Evolutionary conservation across 768 basidiomycete genomes (phyloP).

Genomic region (Tulasnella sp.): DNA sequence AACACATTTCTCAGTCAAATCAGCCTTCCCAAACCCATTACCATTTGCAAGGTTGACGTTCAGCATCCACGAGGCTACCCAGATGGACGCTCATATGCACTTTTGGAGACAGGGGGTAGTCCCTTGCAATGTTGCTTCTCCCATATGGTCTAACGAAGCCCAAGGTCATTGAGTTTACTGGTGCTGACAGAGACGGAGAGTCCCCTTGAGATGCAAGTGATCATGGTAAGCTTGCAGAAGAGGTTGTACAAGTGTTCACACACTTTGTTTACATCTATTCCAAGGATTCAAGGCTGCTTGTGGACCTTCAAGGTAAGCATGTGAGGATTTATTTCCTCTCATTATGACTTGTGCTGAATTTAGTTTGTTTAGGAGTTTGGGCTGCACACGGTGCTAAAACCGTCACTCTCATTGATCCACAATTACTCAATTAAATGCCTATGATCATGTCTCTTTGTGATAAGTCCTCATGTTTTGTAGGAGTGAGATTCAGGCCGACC

Average conservation of each 20-base stretch:
- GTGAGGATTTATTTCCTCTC: too few species aligned
- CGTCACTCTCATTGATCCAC: constrained; percentile 12
- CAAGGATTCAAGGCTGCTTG: constrained; percentile 24
- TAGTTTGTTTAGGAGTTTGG: constrained; percentile 2
- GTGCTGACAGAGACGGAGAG: not conserved
- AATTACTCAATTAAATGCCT: not conserved
- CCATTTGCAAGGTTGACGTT: not conserved
- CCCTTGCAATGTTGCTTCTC: not conserved
- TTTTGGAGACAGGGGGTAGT: not conserved
- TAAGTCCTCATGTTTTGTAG: not conserved
- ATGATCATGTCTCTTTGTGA: not conserved
- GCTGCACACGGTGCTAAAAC: not conserved
- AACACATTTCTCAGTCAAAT: not conserved
- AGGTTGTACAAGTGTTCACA: constrained; percentile 32
- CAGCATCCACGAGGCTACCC: not conserved
- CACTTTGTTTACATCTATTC: constrained; percentile 32
- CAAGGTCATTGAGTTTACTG: not conserved
- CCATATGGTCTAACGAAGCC: not conserved
- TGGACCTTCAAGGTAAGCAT: constrained; percentile 34
- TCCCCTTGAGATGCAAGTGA: not conserved
- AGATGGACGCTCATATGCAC: not conserved
- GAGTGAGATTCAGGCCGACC: not conserved
- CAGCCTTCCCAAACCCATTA: not conserved
- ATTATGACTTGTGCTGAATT: not conserved
- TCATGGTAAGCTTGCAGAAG: constrained; percentile 25